These are phyloP conservation scores for Telfairia occidentalis DNA, from an alignment of 331 rosid genomes.

Conservation along the genomic window DNA sequence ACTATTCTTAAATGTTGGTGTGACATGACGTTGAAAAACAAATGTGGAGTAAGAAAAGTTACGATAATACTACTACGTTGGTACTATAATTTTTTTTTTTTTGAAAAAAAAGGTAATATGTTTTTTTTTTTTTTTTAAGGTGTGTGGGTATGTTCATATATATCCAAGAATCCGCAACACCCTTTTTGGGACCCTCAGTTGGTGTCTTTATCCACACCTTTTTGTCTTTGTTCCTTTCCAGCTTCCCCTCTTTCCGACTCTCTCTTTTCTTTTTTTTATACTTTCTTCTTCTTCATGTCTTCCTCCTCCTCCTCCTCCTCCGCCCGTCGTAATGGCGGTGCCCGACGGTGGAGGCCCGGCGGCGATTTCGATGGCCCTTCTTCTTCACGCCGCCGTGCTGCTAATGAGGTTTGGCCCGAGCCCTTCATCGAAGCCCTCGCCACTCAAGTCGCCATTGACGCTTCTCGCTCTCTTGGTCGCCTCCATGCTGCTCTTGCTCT, in stretches of 20 bases:
- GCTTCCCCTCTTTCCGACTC: slow-evolving; percentile 14
- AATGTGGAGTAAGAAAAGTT: too few relatives aligned
- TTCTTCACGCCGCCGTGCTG: slow-evolving; percentile 57
- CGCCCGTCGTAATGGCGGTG: slow-evolving; percentile 10
- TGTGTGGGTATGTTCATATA: slow-evolving; percentile 15
- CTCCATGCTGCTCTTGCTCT: slow-evolving; percentile 70
- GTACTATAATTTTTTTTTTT: too few relatives aligned
- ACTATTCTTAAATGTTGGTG: too few relatives aligned
- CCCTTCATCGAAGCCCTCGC: slow-evolving; percentile 58
- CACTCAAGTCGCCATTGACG: slow-evolving; percentile 54
- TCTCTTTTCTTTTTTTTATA: background rate
- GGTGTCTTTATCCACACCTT: slow-evolving; percentile 64
- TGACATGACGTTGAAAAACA: too few relatives aligned
- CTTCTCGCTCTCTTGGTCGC: slow-evolving; percentile 42
- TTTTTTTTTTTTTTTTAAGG: too few relatives aligned
- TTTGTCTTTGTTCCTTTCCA: slow-evolving; percentile 54
- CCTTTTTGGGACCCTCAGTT: slow-evolving; percentile 59
- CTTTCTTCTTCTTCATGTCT: slow-evolving; percentile 21
- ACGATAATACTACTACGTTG: too few relatives aligned
- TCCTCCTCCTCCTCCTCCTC: slow-evolving; percentile 36
- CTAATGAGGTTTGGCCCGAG: slow-evolving; percentile 56
- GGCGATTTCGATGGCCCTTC: slow-evolving; percentile 44
- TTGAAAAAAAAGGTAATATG: background rate
- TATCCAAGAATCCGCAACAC: slow-evolving; percentile 30
- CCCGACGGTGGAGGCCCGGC: background rate